Percentiles rank a stretch among this genome's conserved stretches.
Evolutionary conservation across 441 rosid species (phyloP).

Genomic region (Corymbia calophylla): DNA sequence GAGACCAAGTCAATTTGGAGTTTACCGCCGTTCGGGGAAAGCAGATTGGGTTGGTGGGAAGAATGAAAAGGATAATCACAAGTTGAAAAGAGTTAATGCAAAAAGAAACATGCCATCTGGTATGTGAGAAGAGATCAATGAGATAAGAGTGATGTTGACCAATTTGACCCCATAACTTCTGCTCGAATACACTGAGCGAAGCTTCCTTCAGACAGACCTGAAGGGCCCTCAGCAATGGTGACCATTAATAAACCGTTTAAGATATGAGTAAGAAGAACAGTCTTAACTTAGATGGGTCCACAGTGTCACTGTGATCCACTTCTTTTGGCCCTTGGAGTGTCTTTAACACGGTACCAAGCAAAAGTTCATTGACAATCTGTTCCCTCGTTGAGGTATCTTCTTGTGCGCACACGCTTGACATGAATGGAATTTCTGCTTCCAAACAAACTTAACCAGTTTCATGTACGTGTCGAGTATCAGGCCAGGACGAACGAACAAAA

Average conservation of each 20-base stretch:
- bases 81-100: neutral
- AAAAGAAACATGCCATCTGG: neutral
- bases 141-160: neutral
- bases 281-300: neutral
- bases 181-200: neutral
- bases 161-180: neutral
- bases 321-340: neutral
- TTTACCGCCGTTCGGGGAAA: neutral
- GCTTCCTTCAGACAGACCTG: neutral
- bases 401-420: neutral
- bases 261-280: neutral
- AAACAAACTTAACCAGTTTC: neutral
- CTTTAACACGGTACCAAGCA: neutral
- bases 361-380: neutral
- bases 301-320: neutral
- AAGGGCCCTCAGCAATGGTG: neutral
- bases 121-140: neutral
- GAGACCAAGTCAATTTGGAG: neutral
- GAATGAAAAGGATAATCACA: neutral
- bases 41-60: neutral
- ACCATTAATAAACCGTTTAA: neutral
- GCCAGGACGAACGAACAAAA: neutral
- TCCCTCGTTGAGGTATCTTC: neutral
- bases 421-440: neutral
- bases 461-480: neutral